Evolutionary conservation across 2,329 filamentous ascomycete genomes (phyloP), one percentile per base, ranked within the genome.

Genomic region (Botrytis medusae): DNA sequence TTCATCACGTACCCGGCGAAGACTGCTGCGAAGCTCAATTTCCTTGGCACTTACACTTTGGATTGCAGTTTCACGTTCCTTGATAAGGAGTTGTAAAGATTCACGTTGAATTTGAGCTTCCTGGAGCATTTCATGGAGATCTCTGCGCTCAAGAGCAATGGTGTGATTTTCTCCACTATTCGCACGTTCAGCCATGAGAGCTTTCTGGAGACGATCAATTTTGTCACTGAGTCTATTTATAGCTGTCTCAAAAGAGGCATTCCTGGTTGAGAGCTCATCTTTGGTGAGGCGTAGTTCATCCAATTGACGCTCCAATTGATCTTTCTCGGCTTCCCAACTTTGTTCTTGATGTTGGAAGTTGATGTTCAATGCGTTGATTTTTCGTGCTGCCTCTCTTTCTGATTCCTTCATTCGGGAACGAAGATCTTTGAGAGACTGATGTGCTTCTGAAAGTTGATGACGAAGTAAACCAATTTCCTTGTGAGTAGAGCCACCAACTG

Each of bases 21-120:
- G 86, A 77, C 95, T 93, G 71, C 85, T 84, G 16, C 89, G 87
- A 25, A 93, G 85, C 16, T 88, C 85, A 32, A 84, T 83, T 78
- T 92, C 89, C n/a, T 87, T 86, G 22, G 83, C 83, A 48, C 85
- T 82, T 42, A 90, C 84, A 46, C 84, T 82, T 59, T 88, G 87
- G 67, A 95, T 88, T 22, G 89, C 87, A 72, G 88, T 85, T 72
- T 93, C 90, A 75, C 92, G 90, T 79, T 92, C 89, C 9, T 87
- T 85, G 42, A 96, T 86, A 79, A 93, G 90, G 73, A 93, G 86
- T 77, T 93, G 90, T n/a, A 96, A 85, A 48, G 90, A 87, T 80
- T 93, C 89, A 60, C 87, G 84, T 78, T 91, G 88, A 20, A 89
- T 84, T 81, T 92, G 90, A 32, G 87, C 87, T 78, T 89, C 87